These are phyloP conservation scores for Ceratocystis colombiana DNA, from an alignment of 2,329 filamentous ascomycete species.

Conservation along the genomic window DNA sequence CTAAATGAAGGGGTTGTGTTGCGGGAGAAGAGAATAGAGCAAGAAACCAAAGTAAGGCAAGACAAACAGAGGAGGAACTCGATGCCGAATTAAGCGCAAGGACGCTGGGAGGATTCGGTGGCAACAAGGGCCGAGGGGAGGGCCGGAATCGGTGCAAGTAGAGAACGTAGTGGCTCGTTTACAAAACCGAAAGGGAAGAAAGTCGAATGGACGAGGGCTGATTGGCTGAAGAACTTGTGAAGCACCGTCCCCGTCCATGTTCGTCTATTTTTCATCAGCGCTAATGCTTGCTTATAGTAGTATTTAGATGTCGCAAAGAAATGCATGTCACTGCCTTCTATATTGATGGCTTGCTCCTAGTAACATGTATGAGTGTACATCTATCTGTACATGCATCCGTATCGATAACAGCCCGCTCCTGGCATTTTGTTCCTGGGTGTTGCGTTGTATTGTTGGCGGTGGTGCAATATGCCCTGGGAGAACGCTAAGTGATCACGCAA, in stretches of 20 bases:
- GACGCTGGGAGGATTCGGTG: conserved; percentile 10
- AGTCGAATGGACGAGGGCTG: background rate
- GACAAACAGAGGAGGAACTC: background rate
- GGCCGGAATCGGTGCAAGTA: conserved; percentile 7
- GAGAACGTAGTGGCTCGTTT: background rate
- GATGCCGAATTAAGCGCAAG: background rate
- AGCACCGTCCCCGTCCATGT: background rate
- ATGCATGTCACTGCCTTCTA: background rate
- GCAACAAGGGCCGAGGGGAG: conserved; percentile 13
- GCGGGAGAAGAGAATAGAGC: background rate
- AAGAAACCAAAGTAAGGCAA: background rate
- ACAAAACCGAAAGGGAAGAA: background rate
- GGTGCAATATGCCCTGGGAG: conserved; percentile 24
- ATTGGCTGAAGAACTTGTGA: background rate
- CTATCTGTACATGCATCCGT: background rate
- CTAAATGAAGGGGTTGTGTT: background rate
- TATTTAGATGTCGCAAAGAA: background rate
- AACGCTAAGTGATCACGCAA: conserved; percentile 27
- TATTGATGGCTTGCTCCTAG: background rate
- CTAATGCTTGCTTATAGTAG: background rate
- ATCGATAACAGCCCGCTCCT: conserved; percentile 9
- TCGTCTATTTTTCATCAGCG: background rate
- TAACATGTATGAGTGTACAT: background rate
- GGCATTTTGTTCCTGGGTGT: background rate
- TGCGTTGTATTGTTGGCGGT: conserved; percentile 23